A percentile compares a stretch with the other conserved stretches of the same genome.
phyloP scores from a whole-genome alignment of 1,284 basidiomycete genomes.

The Meripilus lineatus region DNA sequence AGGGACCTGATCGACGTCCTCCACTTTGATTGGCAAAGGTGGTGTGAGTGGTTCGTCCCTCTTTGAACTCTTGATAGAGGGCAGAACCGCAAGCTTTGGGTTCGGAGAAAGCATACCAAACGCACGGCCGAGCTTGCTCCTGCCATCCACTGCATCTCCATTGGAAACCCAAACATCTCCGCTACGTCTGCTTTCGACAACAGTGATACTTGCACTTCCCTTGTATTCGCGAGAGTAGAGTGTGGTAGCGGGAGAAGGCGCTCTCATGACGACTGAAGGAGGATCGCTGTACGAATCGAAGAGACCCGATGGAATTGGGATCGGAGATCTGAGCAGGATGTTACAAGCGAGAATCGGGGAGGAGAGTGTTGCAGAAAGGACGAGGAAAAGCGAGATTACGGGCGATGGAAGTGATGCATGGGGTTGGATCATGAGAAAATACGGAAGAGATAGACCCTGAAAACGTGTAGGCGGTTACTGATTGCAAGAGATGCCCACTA shows the following conservation, averaged over 20 bases:
- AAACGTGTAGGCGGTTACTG: slow-evolving; percentile 10
- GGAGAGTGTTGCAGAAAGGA: slow-evolving; percentile 58
- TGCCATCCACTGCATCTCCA: slow-evolving; percentile 61
- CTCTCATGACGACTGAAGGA: slow-evolving; percentile 36
- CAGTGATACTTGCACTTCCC: slow-evolving; percentile 56
- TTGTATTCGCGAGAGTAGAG: slow-evolving; percentile 51
- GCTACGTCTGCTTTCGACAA: slow-evolving; percentile 63
- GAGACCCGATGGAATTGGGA: slow-evolving; percentile 60
- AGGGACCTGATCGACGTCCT: slow-evolving; percentile 29
- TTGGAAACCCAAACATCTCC: slow-evolving; percentile 67
- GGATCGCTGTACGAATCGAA: slow-evolving; percentile 48
- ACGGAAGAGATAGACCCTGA: slow-evolving; percentile 55
- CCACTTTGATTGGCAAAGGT: slow-evolving; percentile 31
- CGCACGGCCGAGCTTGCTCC: slow-evolving; percentile 52
- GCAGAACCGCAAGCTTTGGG: slow-evolving; percentile 64
- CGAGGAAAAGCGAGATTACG: slow-evolving; percentile 42
- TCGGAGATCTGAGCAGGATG: slow-evolving; percentile 50
- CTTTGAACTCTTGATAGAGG: slow-evolving; percentile 40
- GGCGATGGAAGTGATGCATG: slow-evolving; percentile 30
- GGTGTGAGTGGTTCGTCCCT: slow-evolving; percentile 34
- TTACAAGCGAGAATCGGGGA: slow-evolving; percentile 60
- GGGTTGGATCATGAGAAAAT: slow-evolving; percentile 44
- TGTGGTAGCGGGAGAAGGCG: slow-evolving; percentile 37
- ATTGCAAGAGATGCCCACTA: background rate
- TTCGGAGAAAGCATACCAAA: slow-evolving; percentile 52